Conservation (phyloP, 257 asterid species). For the Forsythia viridissima region DNA sequence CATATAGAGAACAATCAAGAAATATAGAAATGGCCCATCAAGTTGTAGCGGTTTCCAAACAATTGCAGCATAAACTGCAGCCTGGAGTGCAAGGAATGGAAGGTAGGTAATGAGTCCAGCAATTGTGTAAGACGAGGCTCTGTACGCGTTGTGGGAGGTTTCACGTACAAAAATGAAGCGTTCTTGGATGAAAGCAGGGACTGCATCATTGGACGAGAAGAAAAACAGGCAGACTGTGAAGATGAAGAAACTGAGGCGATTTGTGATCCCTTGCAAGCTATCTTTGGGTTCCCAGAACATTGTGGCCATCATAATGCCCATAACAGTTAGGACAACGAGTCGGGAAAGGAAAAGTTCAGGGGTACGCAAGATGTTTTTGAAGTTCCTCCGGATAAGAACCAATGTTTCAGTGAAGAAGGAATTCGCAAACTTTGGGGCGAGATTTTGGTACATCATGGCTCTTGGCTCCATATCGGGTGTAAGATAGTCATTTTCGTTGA, state of each 20-base stretch:
- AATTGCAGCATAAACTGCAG: constrained; percentile 60
- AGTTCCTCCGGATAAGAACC: constrained; percentile 77
- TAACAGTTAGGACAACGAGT: constrained; percentile 65
- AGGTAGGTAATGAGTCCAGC: constrained; percentile 81
- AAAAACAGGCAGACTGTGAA: constrained; percentile 80
- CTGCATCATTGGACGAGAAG: constrained; percentile 90
- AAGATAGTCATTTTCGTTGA: constrained; percentile 72
- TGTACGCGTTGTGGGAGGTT: constrained; percentile 78
- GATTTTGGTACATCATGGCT: constrained; percentile 26
- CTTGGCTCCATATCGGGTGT: constrained; percentile 42
- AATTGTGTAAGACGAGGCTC: constrained; percentile 88
- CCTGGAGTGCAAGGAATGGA: constrained; percentile 77
- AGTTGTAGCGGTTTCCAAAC: constrained; percentile 72
- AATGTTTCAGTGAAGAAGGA: constrained; percentile 73
- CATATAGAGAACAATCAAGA: constrained; percentile 63
- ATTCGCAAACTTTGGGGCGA: constrained; percentile 64
- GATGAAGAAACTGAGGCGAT: constrained; percentile 76
- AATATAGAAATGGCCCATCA: constrained; percentile 49
- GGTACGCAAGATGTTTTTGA: constrained; percentile 73
- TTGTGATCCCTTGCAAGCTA: constrained; percentile 61
- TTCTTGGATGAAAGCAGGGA: constrained; percentile 90
- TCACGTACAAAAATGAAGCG: constrained; percentile 78
- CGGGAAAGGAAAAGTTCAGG: constrained; percentile 88
- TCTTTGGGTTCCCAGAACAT: constrained; percentile 65
- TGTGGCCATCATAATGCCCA: constrained; percentile 94